Base-by-base conservation (phyloP, 2,329 filamentous ascomycete species). In the Cadophora gregata region DNA sequence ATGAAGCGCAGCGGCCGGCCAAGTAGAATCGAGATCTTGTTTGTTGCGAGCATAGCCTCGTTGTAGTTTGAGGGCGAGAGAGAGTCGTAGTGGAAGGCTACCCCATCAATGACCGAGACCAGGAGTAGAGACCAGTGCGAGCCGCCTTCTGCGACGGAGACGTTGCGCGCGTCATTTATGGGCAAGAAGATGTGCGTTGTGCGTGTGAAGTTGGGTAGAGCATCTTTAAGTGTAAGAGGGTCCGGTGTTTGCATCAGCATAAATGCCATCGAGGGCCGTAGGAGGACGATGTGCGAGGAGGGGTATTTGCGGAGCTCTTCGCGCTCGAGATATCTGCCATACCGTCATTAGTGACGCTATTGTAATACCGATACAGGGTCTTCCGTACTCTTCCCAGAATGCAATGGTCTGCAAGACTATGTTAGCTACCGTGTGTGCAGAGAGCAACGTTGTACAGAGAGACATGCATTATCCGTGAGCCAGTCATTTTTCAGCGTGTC, bases 31-130 rank as follows among this genome's bases (percentile, higher is more conserved):
- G 86, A 84, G 51, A 99, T 83, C 74, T 93, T 92, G 58, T 85
- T 80, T 0, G 90, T 88, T 7, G 91, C 90, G 1, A 86, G 81
- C 60, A 86, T 84, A 0, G 93, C 96, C 71, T 96, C 92, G 50
- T 84, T 81, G 67, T 87, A 86, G 79, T 99, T 98, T 47, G 88
- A 86, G 1, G 89, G 88, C 1, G 87, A 86, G 29, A 98, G 84
- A 0, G 91, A 95, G 80, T 99, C 96, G 81, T 99, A 99, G 82
- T 99, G 96, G 79, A 99, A 99, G 0, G 95, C 93, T 2, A 97
- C 89, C 9, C 93, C 89, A 77, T 99, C 96, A 59, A 97, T 88
- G 48, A 93, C 86, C 14, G 90, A 93, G 36, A 99, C 94, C 2
- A 99, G 86, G 0, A 99, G 88, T 0, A 99, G 83, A 0, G 93